phyloP scores from a whole-genome alignment of 768 basidiomycete species.

The Boletus patriciae region DNA sequence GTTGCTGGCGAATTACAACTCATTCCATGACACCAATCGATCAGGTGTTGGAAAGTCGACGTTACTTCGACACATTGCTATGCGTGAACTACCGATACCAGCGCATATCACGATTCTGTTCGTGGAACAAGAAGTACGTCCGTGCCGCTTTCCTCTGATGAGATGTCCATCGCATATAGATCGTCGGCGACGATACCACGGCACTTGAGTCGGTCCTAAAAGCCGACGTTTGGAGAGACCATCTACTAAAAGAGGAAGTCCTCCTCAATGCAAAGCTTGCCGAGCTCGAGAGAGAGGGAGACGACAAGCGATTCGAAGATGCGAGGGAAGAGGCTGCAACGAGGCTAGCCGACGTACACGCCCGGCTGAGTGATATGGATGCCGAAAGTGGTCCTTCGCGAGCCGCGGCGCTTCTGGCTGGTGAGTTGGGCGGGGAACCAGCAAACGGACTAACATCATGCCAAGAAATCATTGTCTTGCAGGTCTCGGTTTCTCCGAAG shows the following conservation, averaged over 20 bases:
- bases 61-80: slow-evolving; percentile 87
- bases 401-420: slow-evolving; percentile 86
- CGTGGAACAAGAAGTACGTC: slow-evolving; percentile 90
- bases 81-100: slow-evolving; percentile 93
- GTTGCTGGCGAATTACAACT: not conserved
- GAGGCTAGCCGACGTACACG: slow-evolving; percentile 85
- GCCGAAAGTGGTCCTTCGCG: slow-evolving; percentile 96
- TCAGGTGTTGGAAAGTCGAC: slow-evolving; percentile 95
- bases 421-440: slow-evolving; percentile 35
- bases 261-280: slow-evolving; percentile 70
- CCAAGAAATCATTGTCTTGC: not conserved
- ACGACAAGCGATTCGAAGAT: slow-evolving; percentile 80
- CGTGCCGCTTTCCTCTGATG: not conserved
- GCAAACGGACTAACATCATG: not conserved
- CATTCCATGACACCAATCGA: not conserved
- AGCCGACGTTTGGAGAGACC: slow-evolving; percentile 99
- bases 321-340: slow-evolving; percentile 81
- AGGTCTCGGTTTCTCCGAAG: slow-evolving; percentile 91
- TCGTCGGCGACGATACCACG: slow-evolving; percentile 88
- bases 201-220: slow-evolving; percentile 96
- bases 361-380: slow-evolving; percentile 94
- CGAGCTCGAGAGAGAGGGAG: slow-evolving; percentile 69
- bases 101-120: slow-evolving; percentile 95
- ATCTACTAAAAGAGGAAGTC: slow-evolving; percentile 81
- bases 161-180: slow-evolving; percentile 41